A percentile compares a stretch with the other conserved stretches of the same genome.
Evolutionary conservation across 768 basidiomycete genomes (phyloP).

Genomic region (Mycena pura): DNA sequence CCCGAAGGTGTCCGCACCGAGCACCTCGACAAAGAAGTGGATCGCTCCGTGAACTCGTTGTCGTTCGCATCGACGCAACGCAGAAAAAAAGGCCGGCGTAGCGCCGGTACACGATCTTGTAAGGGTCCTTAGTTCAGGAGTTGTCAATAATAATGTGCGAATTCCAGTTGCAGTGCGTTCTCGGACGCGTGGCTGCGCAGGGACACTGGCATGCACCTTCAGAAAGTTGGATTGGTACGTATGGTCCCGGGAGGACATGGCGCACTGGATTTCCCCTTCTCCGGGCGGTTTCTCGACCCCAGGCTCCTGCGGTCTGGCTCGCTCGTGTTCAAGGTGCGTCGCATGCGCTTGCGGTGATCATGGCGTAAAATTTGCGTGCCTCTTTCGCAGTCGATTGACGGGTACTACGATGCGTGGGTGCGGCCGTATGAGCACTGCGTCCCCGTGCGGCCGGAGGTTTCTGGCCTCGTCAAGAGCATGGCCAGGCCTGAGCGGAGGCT

Average conservation of each 20-base stretch:
- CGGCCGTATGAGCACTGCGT: neutral
- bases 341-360: neutral
- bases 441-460: neutral
- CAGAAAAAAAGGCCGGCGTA: constrained; percentile 99
- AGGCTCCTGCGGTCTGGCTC: neutral
- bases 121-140: constrained; percentile 97
- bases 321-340: constrained; percentile 3
- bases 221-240: constrained; percentile 99
- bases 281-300: no score
- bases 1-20: constrained; percentile 65
- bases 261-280: constrained; percentile 96
- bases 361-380: neutral
- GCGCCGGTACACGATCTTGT: constrained; percentile 96
- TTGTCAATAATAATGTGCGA: constrained; percentile 48
- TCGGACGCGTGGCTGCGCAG: no score
- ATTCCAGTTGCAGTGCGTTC: constrained; percentile 1
- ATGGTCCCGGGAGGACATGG: constrained; percentile 95
- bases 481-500: neutral
- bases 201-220: constrained; percentile 57
- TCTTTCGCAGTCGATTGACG: neutral
- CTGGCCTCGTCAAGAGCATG: neutral
- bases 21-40: constrained; percentile 96
- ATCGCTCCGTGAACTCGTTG: constrained; percentile 97
- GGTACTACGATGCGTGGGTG: neutral
- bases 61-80: constrained; percentile 98